A percentile compares a stretch with the other conserved stretches of the same genome.
phyloP scores from a whole-genome alignment of 352 stramenopile genomes.

The Pseudoperonospora humuli region DNA sequence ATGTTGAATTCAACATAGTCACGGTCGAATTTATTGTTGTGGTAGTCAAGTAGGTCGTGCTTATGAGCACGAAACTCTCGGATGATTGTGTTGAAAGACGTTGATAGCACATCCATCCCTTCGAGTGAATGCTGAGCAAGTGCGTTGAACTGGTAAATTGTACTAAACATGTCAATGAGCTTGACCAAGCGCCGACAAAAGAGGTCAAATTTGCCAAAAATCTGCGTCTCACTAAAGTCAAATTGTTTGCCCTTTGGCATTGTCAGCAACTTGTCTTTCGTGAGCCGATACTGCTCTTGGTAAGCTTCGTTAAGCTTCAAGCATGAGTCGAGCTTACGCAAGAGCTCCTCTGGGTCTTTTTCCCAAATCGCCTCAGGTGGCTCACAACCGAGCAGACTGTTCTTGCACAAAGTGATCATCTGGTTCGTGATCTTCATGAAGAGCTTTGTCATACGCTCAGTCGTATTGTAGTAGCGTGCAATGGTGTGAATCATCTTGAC shows the following conservation, averaged over 20 bases:
- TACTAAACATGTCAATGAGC: conserved; percentile 89
- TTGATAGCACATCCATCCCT: conserved; percentile 77
- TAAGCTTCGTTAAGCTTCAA: conserved; percentile 88
- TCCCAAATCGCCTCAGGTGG: conserved; percentile 65
- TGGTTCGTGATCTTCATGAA: conserved; percentile 90
- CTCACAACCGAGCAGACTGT: conserved; percentile 45
- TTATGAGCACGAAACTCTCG: conserved; percentile 68
- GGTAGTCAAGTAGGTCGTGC: conserved; percentile 83
- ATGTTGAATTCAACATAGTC: conserved; percentile 95
- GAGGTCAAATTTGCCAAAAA: conserved; percentile 88
- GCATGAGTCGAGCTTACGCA: conserved; percentile 66
- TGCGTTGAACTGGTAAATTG: conserved; percentile 87
- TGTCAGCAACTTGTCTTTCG: conserved; percentile 83
- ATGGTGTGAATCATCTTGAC: conserved; percentile 90
- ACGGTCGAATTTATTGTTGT: conserved; percentile 89
- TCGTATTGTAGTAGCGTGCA: conserved; percentile 86
- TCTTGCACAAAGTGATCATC: conserved; percentile 82
- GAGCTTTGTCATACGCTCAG: conserved; percentile 85
- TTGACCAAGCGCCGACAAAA: conserved; percentile 87
- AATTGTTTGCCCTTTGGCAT: conserved; percentile 89
- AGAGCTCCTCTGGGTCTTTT: conserved; percentile 57
- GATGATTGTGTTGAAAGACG: conserved; percentile 81
- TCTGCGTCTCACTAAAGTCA: conserved; percentile 86
- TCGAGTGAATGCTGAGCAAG: conserved; percentile 87
- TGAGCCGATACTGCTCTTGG: conserved; percentile 85